Evolutionary conservation across 2,329 filamentous ascomycete genomes (phyloP).

Genomic region (Hirsutella thompsonii): DNA sequence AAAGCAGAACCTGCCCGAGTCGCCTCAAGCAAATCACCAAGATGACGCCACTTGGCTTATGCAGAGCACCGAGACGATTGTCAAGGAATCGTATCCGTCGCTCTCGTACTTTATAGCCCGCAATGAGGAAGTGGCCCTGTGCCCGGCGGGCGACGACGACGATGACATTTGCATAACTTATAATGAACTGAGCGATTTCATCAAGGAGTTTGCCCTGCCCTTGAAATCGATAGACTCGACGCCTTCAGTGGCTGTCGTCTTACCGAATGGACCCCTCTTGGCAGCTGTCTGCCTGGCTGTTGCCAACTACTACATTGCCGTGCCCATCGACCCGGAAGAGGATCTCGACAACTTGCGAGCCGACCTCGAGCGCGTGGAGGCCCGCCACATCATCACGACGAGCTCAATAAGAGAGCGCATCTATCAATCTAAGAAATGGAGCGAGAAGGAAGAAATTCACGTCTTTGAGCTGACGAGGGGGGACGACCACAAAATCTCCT

Average conservation of each 20-base stretch:
- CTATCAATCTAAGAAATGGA: background rate
- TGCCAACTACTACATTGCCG: slow-evolving; percentile 7
- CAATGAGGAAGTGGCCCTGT: background rate
- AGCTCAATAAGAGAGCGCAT: background rate
- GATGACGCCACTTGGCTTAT: slow-evolving; percentile 1
- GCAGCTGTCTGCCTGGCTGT: slow-evolving; percentile 9
- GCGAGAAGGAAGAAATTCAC: background rate
- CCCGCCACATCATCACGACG: slow-evolving; percentile 1
- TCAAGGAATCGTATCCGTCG: slow-evolving; percentile 2
- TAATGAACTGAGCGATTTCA: slow-evolving; percentile 1
- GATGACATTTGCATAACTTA: background rate
- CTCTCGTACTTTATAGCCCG: background rate
- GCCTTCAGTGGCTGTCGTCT: slow-evolving; percentile 5
- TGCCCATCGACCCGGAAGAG: slow-evolving; percentile 7
- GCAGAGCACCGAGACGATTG: slow-evolving; percentile 1
- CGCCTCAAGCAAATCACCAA: slow-evolving; percentile 1
- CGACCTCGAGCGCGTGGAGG: slow-evolving; percentile 4
- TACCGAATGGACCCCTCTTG: slow-evolving; percentile 8
- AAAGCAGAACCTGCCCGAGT: background rate
- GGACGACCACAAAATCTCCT: background rate
- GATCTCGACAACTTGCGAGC: slow-evolving; percentile 8
- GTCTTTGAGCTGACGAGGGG: background rate
- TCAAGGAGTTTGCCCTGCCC: slow-evolving; percentile 1
- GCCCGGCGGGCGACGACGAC: background rate
- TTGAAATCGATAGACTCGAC: background rate